phyloP scores from a whole-genome alignment of 2,329 filamentous ascomycete species.

The Gremmenia infestans region DNA sequence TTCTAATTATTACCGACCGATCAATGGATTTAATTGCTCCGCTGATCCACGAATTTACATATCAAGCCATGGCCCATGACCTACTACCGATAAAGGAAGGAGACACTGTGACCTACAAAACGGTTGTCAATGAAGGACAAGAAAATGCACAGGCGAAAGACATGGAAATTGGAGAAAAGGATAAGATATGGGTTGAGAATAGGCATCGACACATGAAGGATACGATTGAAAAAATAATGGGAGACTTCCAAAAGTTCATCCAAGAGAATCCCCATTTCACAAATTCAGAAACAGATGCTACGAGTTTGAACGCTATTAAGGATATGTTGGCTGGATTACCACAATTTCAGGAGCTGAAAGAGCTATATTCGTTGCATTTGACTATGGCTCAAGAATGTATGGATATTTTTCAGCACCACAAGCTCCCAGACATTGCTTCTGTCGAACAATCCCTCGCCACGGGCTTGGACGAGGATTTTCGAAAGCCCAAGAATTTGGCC shows the following conservation, averaged over 20 bases:
- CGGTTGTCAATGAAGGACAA: constrained; percentile 69
- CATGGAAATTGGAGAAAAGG: constrained; percentile 84
- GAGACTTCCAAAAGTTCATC: constrained; percentile 89
- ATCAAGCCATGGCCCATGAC: constrained; percentile 97
- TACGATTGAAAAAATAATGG: constrained; percentile 87
- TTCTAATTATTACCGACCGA: constrained; percentile 82
- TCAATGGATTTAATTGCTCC: constrained; percentile 90
- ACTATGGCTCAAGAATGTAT: constrained; percentile 98
- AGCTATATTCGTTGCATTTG: constrained; percentile 88
- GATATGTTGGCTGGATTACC: constrained; percentile 95
- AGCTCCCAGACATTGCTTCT: constrained; percentile 79
- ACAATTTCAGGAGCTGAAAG: constrained; percentile 93
- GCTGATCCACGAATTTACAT: constrained; percentile 92
- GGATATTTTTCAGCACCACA: constrained; percentile 82
- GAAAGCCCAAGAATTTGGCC: constrained; percentile 83
- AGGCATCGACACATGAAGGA: constrained; percentile 97
- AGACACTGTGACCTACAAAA: constrained; percentile 83
- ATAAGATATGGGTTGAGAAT: constrained; percentile 93
- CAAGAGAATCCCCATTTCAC: constrained; percentile 90
- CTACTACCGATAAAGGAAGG: constrained; percentile 81
- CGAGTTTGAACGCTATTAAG: constrained; percentile 84
- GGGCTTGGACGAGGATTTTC: constrained; percentile 85
- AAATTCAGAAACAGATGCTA: constrained; percentile 61
- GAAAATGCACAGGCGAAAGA: constrained; percentile 74
- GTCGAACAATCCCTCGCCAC: constrained; percentile 90